These are phyloP conservation scores for Dissophora globulifera DNA, from an alignment of 192 early-diverging fungal species.

Conservation along the genomic window DNA sequence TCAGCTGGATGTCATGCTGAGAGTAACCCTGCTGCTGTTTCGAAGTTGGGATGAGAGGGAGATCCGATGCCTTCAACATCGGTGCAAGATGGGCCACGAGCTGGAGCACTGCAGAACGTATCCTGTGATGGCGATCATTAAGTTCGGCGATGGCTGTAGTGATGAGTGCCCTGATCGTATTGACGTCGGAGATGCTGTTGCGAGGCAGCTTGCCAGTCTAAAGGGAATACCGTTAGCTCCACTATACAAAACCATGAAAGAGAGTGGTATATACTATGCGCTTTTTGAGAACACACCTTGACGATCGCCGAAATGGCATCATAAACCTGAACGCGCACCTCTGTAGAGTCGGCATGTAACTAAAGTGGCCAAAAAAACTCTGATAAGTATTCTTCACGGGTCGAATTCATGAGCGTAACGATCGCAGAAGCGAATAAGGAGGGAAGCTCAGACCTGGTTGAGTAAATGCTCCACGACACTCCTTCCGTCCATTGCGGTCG, in stretches of 20 bases:
- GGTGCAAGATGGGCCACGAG: constrained; percentile 58
- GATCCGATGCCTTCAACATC: constrained; percentile 20
- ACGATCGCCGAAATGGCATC: constrained; percentile 40
- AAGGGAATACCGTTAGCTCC: background rate
- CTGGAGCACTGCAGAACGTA: constrained; percentile 57
- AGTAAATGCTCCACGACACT: constrained; percentile 43
- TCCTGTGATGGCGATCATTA: constrained; percentile 59
- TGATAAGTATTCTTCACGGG: too few species aligned
- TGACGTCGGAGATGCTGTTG: constrained; percentile 22
- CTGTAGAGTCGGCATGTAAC: constrained; percentile 54
- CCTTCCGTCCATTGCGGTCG: constrained; percentile 18
- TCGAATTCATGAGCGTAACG: too few species aligned
- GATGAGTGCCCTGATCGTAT: constrained; percentile 45
- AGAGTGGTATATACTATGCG: background rate
- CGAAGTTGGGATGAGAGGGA: background rate
- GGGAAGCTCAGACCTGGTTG: constrained; percentile 45
- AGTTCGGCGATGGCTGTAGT: constrained; percentile 52
- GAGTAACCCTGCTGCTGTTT: constrained; percentile 19
- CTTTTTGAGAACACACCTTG: constrained; percentile 17
- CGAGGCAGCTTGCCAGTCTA: constrained; percentile 32
- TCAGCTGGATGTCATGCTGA: constrained; percentile 56
- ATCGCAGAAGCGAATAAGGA: too few species aligned
- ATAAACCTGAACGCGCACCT: constrained; percentile 46
- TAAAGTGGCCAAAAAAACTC: background rate
- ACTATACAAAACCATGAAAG: too few species aligned